Base-by-base conservation (phyloP, 2,329 filamentous ascomycete species). In the Calonectria leucothoes region DNA sequence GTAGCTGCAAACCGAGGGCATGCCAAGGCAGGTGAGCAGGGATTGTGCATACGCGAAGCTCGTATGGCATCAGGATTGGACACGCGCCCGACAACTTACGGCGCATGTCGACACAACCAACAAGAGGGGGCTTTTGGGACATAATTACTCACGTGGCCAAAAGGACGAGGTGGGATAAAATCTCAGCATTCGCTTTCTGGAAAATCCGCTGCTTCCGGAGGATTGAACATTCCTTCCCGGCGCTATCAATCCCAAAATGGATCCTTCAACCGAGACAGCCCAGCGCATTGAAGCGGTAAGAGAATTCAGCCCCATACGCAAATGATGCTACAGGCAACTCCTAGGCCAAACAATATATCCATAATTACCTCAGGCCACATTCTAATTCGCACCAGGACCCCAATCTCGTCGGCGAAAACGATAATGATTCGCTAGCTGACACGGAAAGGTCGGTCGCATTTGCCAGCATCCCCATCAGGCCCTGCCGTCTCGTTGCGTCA, bases 41-140 rank as follows among this genome's bases (percentile, higher is more conserved):
- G 66, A 39, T 69, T n/a, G 55, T 69, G 66, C 66, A 51, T 69
- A 63, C 27, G 39, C 66, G 55, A 69, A 63, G n/a, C n/a, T 27
- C 66, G 49, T 5, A 61, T 17, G 23, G 35, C 39, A 31, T 35
- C 33, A 33, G 42, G 66, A 63, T 69, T 69, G 66, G 66, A 23
- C 27, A 3, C n/a, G 6, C 12, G 6, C 20, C 17, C 7, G 17
- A 17, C 39, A n/a, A n/a, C n/a, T 3, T 37, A 23, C 31, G 6
- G 37, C 17, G 35, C 42, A n/a, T 17, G n/a, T 14, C 23, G 37
- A 45, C 23, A 45, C 35, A 29, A 29, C 25, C 27, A 23, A n/a
- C 17, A 48, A 11, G 42, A n/a, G 35, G 55, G 52, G 52, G 66
- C 37, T 49, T 37, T 67, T 31, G 31, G n/a, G 33, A 31, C 39